Percentiles rank a stretch among this genome's conserved stretches.
Evolutionary conservation across 352 stramenopile species (phyloP).

Genomic region (Phytophthora pseudosyringae): DNA sequence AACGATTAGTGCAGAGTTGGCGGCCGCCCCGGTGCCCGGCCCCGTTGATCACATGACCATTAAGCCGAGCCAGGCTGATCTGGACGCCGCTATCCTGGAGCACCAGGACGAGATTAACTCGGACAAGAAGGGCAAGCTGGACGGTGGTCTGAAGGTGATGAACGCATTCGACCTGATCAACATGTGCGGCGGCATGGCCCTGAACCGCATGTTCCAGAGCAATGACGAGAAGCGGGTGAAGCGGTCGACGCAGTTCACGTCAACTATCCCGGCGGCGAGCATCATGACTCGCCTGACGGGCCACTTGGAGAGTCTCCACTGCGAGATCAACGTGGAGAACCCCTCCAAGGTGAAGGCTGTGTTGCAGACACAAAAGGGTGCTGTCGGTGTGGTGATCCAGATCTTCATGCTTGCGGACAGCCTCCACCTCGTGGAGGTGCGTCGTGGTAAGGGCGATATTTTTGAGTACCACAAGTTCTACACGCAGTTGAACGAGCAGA

Average conservation of each 20-base stretch:
- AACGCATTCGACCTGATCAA: constrained; percentile 94
- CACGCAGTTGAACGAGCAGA: constrained; percentile 88
- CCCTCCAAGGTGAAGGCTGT: constrained; percentile 86
- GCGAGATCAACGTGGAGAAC: constrained; percentile 83
- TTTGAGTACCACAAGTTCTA: constrained; percentile 94
- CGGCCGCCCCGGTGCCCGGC: constrained; percentile 17
- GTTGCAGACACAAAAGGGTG: constrained; percentile 86
- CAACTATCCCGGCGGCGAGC: constrained; percentile 76
- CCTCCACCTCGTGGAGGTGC: constrained; percentile 89
- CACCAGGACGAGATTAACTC: constrained; percentile 80
- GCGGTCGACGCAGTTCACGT: constrained; percentile 88
- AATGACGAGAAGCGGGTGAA: constrained; percentile 90
- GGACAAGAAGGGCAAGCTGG: constrained; percentile 70
- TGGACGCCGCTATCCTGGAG: constrained; percentile 84
- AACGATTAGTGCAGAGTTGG: constrained; percentile 29
- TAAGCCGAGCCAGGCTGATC: constrained; percentile 85
- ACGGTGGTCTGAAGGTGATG: constrained; percentile 83
- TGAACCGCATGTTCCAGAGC: constrained; percentile 92
- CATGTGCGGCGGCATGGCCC: constrained; percentile 90
- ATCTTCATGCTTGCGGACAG: constrained; percentile 89
- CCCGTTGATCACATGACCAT: constrained; percentile 59
- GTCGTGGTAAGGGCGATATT: constrained; percentile 90
- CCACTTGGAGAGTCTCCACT: constrained; percentile 81
- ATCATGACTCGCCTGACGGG: constrained; percentile 78
- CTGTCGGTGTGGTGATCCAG: constrained; percentile 90